Percentiles rank a stretch among this genome's conserved stretches.
phyloP scores from a whole-genome alignment of 768 basidiomycete genomes.

The Butyriboletus loyo region DNA sequence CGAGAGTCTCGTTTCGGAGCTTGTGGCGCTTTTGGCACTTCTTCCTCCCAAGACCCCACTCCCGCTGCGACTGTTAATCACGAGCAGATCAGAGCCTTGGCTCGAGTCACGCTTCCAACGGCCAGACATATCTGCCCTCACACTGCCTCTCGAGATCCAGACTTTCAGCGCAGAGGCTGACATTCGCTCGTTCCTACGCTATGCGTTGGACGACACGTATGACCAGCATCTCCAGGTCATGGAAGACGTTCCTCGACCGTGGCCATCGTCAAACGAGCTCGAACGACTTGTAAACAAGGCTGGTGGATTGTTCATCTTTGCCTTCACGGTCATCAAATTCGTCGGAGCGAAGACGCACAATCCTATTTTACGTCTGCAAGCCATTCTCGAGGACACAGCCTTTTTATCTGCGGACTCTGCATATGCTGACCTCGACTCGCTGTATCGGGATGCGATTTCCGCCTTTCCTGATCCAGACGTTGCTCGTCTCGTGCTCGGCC shows the following conservation, averaged over 20 bases:
- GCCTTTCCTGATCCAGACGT: constrained; percentile 16
- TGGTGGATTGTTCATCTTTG: constrained; percentile 29
- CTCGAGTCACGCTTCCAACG: constrained; percentile 20
- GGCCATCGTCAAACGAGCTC: constrained; percentile 24
- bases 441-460: constrained; percentile 21
- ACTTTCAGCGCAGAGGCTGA: constrained; percentile 19
- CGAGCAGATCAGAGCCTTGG: constrained; percentile 23
- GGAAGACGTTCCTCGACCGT: constrained; percentile 18
- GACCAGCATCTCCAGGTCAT: constrained; percentile 19
- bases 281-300: constrained; percentile 18
- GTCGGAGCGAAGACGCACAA: constrained; percentile 15
- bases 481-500: constrained; percentile 16
- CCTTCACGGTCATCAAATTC: constrained; percentile 28
- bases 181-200: constrained; percentile 21
- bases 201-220: constrained; percentile 16
- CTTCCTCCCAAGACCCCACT: constrained; percentile 9
- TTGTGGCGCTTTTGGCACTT: constrained; percentile 22
- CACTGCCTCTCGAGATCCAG: constrained; percentile 19
- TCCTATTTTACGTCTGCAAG: constrained; percentile 14
- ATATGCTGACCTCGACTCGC: constrained; percentile 17
- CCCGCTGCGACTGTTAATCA: constrained; percentile 26
- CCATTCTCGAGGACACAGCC: constrained; percentile 7
- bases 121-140: constrained; percentile 11
- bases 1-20: constrained; percentile 23
- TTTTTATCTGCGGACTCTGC: constrained; percentile 3